phyloP scores from a whole-genome alignment of 306 rosid species.

The Benincasa hispida region DNA sequence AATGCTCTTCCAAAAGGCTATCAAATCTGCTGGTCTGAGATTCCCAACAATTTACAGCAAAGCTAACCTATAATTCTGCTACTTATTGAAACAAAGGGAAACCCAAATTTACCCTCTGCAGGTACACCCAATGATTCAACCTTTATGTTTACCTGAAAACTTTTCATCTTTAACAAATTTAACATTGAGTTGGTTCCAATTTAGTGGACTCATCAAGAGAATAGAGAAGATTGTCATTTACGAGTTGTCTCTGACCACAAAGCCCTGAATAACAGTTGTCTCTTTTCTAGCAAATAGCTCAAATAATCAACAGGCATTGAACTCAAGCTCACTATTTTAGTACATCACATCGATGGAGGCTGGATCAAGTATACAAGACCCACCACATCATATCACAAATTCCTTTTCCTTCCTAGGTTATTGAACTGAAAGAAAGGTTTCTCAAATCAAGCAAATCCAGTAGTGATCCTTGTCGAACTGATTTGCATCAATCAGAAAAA shows the following conservation, averaged over 20 bases:
- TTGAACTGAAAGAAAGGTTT: background rate
- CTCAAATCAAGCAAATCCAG: background rate
- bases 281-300: background rate
- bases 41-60: background rate
- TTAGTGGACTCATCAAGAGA: background rate
- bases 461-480: background rate
- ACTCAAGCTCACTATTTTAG: background rate
- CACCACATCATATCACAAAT: background rate
- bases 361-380: background rate
- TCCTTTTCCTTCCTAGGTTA: background rate
- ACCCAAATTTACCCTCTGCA: background rate
- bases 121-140: background rate
- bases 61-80: background rate
- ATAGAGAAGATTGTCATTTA: background rate
- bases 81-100: background rate
- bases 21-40: background rate
- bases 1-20: background rate
- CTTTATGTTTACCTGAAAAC: background rate
- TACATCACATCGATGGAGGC: background rate
- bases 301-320: background rate
- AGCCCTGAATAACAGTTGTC: background rate
- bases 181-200: background rate
- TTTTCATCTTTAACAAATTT: background rate
- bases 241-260: background rate
- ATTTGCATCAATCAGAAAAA: background rate